Conservation (phyloP, 306 rosid species). For the Macrotyloma uniflorum region DNA sequence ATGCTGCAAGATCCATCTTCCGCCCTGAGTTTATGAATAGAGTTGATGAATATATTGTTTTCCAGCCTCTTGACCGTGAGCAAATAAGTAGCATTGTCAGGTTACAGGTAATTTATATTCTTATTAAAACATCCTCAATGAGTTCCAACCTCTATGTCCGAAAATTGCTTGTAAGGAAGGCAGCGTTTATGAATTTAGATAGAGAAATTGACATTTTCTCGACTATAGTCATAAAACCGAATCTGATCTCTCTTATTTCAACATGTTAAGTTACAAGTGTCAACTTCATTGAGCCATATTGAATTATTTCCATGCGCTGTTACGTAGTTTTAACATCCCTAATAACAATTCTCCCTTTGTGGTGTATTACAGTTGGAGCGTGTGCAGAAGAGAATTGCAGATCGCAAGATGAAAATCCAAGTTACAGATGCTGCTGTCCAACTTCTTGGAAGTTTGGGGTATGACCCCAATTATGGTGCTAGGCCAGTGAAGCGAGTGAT, state of each 20-base stretch:
- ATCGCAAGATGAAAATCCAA: conserved; percentile 73
- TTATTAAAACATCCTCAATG: background rate
- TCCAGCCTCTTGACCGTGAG: conserved; percentile 88
- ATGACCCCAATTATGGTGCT: conserved; percentile 94
- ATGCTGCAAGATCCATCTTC: conserved; percentile 86
- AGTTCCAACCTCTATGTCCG: no score
- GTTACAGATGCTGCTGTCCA: conserved; percentile 80
- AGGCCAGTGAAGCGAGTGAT: conserved; percentile 98
- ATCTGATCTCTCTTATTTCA: background rate
- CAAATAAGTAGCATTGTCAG: conserved; percentile 81
- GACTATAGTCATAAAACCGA: background rate
- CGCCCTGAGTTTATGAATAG: conserved; percentile 98
- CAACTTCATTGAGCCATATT: background rate
- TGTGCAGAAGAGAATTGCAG: conserved; percentile 84
- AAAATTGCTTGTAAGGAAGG: no score
- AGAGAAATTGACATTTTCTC: background rate
- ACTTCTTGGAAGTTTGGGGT: conserved; percentile 88
- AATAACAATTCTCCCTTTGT: background rate
- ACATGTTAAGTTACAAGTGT: background rate
- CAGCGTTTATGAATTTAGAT: background rate
- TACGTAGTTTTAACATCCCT: background rate
- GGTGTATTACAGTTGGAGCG: conserved; percentile 55
- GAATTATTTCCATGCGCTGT: background rate
- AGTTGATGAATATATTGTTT: conserved; percentile 92
- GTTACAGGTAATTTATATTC: conserved; percentile 67